phyloP scores from a whole-genome alignment of 768 basidiomycete species.

The Kwoniella shandongensis region DNA sequence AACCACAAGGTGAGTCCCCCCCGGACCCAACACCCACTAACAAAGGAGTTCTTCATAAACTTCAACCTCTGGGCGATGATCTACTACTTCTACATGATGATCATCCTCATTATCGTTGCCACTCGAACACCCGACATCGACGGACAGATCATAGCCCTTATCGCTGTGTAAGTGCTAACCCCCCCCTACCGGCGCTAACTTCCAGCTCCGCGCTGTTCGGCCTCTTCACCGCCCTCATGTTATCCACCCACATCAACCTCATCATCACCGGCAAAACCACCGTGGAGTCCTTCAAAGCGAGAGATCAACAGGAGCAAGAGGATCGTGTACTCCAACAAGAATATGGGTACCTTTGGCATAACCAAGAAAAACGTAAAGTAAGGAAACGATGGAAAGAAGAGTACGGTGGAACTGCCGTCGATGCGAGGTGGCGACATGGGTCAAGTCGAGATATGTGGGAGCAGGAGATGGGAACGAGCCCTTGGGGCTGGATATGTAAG shows the following conservation, averaged over 20 bases:
- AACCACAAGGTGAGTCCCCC: constrained; percentile 80
- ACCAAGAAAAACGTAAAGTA: constrained; percentile 34
- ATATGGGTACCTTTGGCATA: constrained; percentile 61
- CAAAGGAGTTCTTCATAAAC: constrained; percentile 88
- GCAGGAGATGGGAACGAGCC: constrained; percentile 72
- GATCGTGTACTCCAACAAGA: constrained; percentile 58
- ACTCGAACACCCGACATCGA: constrained; percentile 57
- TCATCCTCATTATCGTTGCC: constrained; percentile 61
- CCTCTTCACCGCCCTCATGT: constrained; percentile 66
- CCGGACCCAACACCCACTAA: too few species aligned
- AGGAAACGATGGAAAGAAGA: constrained; percentile 68
- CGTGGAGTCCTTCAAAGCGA: constrained; percentile 69
- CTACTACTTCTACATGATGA: constrained; percentile 66
- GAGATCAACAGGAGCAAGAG: constrained; percentile 68
- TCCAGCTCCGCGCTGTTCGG: constrained; percentile 68
- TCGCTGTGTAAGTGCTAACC: constrained; percentile 65
- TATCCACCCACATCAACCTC: constrained; percentile 63
- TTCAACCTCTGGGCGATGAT: constrained; percentile 67
- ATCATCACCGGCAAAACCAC: constrained; percentile 70
- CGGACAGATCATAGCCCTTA: constrained; percentile 68
- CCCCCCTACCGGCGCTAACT: constrained; percentile 1
- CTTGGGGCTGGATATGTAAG: constrained; percentile 75
- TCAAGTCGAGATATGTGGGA: constrained; percentile 67
- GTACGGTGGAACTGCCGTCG: constrained; percentile 72
- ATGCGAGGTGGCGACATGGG: constrained; percentile 86